Conservation (phyloP, 208 protist species). For the Leishmania guyanensis region DNA sequence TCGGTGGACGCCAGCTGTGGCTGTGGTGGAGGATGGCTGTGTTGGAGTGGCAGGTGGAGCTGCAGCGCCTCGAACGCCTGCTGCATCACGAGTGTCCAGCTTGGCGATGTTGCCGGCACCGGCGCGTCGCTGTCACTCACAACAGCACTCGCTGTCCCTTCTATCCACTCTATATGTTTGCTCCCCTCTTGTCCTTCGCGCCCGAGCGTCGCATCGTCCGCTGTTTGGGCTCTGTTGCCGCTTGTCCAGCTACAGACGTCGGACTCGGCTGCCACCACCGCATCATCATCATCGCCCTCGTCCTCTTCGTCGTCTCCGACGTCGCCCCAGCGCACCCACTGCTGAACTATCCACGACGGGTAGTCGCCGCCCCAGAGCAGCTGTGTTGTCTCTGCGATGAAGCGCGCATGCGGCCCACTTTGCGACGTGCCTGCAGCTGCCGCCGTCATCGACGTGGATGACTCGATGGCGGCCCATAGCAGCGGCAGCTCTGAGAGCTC, state of each 20-base stretch:
- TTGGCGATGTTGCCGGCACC: neutral
- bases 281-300: neutral
- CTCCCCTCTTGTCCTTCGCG: neutral
- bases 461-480: constrained; percentile 26
- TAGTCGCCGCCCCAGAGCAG: constrained; percentile 33
- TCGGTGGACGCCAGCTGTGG: neutral
- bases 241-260: neutral
- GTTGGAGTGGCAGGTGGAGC: constrained; percentile 20
- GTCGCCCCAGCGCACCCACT: constrained; percentile 23
- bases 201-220: neutral
- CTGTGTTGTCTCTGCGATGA: constrained; percentile 16
- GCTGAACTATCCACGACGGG: constrained; percentile 26
- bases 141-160: neutral
- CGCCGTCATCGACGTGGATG: neutral
- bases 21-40: neutral
- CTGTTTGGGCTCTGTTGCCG: neutral
- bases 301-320: constrained; percentile 14
- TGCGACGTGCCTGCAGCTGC: neutral
- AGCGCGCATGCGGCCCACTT: constrained; percentile 13
- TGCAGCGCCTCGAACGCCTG: constrained; percentile 31
- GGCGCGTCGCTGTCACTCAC: neutral
- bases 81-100: constrained; percentile 21
- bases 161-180: too few relatives aligned
- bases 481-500: constrained; percentile 18
- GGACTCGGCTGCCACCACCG: neutral